phyloP scores from a whole-genome alignment of 176 grass and related monocot species.

The Echinochloa phyllopogon region DNA sequence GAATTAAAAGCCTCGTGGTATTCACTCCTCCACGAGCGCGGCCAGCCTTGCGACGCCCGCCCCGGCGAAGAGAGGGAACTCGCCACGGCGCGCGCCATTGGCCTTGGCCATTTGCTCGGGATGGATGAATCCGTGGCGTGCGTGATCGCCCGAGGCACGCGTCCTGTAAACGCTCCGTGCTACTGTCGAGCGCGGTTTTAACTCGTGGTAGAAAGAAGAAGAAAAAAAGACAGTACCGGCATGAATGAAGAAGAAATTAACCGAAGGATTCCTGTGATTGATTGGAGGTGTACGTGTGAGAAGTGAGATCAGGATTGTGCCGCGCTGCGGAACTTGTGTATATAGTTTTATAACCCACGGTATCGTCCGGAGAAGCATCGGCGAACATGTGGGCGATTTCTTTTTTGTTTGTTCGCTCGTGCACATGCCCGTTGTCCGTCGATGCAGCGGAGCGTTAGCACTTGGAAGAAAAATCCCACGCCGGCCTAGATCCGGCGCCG shows the following conservation, averaged over 20 bases:
- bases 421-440: slow-evolving; percentile 11
- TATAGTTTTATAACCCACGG: neutral
- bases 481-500: slow-evolving; percentile 29
- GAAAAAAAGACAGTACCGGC: neutral
- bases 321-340: neutral
- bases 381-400: neutral
- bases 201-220: neutral
- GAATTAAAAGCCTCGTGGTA: slow-evolving; percentile 9
- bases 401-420: neutral
- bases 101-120: neutral
- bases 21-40: slow-evolving; percentile 18
- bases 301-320: neutral
- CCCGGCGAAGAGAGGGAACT: neutral
- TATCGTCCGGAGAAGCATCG: neutral
- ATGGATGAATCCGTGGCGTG: neutral
- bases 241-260: neutral
- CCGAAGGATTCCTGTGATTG: too few relatives aligned
- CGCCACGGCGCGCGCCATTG: neutral
- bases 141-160: neutral
- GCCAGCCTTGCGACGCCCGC: neutral
- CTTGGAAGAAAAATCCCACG: neutral
- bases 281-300: too few relatives aligned
- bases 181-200: neutral
- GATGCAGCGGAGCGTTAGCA: neutral
- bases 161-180: neutral